Conservation (phyloP, 495 filamentous ascomycete species). For the Tuber aestivum region DNA sequence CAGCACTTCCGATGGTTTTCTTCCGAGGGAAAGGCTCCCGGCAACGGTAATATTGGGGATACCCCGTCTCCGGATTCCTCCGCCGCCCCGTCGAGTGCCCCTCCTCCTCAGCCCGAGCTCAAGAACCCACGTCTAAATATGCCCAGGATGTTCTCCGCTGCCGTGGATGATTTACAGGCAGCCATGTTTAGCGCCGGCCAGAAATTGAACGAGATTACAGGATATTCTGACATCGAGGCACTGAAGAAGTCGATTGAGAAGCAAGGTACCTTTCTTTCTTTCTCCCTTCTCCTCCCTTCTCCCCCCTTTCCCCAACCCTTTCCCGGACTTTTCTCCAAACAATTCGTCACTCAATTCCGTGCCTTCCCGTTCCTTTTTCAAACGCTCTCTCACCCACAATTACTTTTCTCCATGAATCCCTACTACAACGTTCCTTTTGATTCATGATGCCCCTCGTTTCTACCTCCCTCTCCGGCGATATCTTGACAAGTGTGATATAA, state of each 20-base stretch:
- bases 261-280: constrained; percentile 50
- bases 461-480: background rate
- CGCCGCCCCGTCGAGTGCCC: background rate
- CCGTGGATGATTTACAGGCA: constrained; percentile 86
- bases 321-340: constrained; percentile 4
- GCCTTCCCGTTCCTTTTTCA: background rate
- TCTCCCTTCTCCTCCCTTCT: too few species aligned
- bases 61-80: constrained; percentile 9
- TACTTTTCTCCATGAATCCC: constrained; percentile 24
- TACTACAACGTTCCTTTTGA: background rate
- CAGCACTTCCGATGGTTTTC: constrained; percentile 29
- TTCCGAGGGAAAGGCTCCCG: constrained; percentile 7
- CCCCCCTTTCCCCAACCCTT: constrained; percentile 8
- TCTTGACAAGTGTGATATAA: background rate
- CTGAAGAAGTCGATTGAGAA: constrained; percentile 68
- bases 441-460: background rate
- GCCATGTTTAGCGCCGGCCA: constrained; percentile 79
- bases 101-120: constrained; percentile 18
- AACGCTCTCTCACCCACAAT: background rate
- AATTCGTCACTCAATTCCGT: background rate
- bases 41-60: constrained; percentile 4
- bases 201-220: constrained; percentile 84
- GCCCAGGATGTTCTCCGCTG: constrained; percentile 62
- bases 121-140: constrained; percentile 62
- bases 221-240: constrained; percentile 86